Evolutionary conservation across 345 rosid species (phyloP).

Genomic region (Erucastrum elatum): DNA sequence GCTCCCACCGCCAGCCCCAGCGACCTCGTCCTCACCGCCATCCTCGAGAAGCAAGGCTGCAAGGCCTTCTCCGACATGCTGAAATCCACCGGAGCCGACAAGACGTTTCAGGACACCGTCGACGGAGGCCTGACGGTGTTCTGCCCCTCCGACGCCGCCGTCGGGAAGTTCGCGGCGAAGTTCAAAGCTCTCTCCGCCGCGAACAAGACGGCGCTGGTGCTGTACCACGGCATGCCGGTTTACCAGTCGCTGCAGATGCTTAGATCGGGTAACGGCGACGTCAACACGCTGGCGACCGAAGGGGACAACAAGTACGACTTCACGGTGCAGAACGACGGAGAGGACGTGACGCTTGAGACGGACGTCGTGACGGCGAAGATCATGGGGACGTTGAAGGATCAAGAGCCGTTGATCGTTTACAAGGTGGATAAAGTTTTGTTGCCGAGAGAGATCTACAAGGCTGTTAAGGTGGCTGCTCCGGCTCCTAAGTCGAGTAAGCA

Average conservation of each 20-base stretch:
- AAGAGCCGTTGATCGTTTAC: conserved; percentile 78
- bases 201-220: conserved; percentile 59
- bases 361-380: conserved; percentile 60
- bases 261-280: conserved; percentile 70
- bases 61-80: conserved; percentile 71
- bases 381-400: conserved; percentile 63
- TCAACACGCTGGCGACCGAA: conserved; percentile 92
- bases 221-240: conserved; percentile 79
- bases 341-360: conserved; percentile 68
- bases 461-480: conserved; percentile 41
- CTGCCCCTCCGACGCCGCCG: conserved; percentile 67
- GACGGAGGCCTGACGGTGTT: conserved; percentile 91
- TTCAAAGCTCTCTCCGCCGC: conserved; percentile 73
- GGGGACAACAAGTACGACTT: conserved; percentile 72
- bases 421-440: conserved; percentile 67
- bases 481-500: conserved; percentile 55
- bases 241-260: conserved; percentile 66
- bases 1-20: conserved; percentile 84
- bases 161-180: conserved; percentile 62
- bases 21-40: conserved; percentile 56
- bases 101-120: conserved; percentile 63
- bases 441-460: conserved; percentile 79
- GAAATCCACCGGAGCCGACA: conserved; percentile 57
- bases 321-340: conserved; percentile 75
- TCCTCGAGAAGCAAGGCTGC: conserved; percentile 79